Base-by-base conservation (phyloP, 768 basidiomycete genomes). In the Albatrellus ellisii region DNA sequence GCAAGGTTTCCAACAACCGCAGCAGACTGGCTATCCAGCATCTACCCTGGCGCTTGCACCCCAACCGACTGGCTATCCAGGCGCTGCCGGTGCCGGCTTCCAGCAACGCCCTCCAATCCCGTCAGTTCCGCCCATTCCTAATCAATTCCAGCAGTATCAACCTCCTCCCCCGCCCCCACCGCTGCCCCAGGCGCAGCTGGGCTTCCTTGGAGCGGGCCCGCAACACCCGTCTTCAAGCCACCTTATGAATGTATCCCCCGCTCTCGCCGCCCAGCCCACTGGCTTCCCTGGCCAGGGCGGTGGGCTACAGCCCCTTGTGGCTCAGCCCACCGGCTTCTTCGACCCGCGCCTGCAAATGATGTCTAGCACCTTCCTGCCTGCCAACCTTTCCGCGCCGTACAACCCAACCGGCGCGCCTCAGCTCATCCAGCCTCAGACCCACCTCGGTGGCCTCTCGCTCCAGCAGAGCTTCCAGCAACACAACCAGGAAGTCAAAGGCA, bases 281-380 rank as follows among this genome's bases (percentile, higher is more conserved):
- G 79, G 83, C 1, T 84, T 75, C 51, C 64, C 61, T 11, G 69
- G 68, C 21, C 52, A 54, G 22, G 53, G 58, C 26, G 57, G 29
- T 4, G 35, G 53, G 21, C 27, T 57, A 44, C 57, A 59, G 24
- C 64, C 70, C 6, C 69, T 89, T 39, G 64, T 80, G 1, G 72
- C 84, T 12, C 88, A 90, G 53, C 61, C 69, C 41, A 90, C 88
- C 5, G 88, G 88, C 17, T 86, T 72, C 52, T 63, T 83, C 41
- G 84, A 94, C 61, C 90, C 89, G 1, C 66, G 88, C 15, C 63
- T 92, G 38, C 75, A 76, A 57, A 79, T 91, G 74, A 88, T 95
- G 84, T 78, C 78, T n/a, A 83, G 64, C 46, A 79, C 82, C 0
- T 95, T 97, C 63, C 85, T 97, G 77, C 92, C 94, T 10, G 65